phyloP scores from a whole-genome alignment of 148 eudicot genomes.

The Chenopodium suecicum region DNA sequence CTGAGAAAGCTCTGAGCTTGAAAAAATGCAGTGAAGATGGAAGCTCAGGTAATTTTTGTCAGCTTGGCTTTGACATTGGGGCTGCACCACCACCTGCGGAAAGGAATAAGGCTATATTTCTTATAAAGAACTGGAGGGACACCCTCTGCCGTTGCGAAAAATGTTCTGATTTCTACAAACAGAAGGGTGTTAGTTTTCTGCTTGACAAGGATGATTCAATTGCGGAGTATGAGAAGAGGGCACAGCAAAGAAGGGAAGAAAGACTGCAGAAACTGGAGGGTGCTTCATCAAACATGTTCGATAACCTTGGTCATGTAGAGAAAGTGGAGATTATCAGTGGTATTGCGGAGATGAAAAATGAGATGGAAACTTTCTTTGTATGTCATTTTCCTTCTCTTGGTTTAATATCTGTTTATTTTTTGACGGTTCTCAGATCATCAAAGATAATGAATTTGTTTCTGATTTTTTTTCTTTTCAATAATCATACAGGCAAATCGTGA shows the following conservation, averaged over 20 bases:
- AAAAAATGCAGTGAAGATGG: conserved; percentile 36
- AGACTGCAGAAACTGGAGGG: conserved; percentile 77
- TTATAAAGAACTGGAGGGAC: conserved; percentile 73
- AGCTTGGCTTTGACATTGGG: conserved; percentile 54
- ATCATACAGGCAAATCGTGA: conserved; percentile 64
- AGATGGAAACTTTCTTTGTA: conserved; percentile 74
- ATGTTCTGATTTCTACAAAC: conserved; percentile 54
- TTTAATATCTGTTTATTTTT: not conserved
- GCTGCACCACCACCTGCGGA: conserved; percentile 35
- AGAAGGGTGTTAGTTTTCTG: conserved; percentile 62
- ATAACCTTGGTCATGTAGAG: conserved; percentile 81
- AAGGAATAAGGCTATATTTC: conserved; percentile 60
- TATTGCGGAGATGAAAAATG: conserved; percentile 90
- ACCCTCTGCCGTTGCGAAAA: conserved; percentile 66
- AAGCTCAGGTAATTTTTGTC: conserved; percentile 43
- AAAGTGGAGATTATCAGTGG: conserved; percentile 86
- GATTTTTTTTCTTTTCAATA: not conserved
- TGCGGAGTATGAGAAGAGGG: conserved; percentile 84
- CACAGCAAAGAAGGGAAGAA: conserved; percentile 80
- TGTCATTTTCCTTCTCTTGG: conserved; percentile 18
- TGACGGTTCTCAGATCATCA: not conserved
- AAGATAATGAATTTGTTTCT: not conserved
- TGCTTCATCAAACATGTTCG: conserved; percentile 53
- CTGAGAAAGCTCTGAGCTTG: conserved; percentile 24
- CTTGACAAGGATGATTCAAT: conserved; percentile 84